These are phyloP conservation scores for Coelastrella sp. DNA, from an alignment of 139 green algal genomes.

Conservation along the genomic window DNA sequence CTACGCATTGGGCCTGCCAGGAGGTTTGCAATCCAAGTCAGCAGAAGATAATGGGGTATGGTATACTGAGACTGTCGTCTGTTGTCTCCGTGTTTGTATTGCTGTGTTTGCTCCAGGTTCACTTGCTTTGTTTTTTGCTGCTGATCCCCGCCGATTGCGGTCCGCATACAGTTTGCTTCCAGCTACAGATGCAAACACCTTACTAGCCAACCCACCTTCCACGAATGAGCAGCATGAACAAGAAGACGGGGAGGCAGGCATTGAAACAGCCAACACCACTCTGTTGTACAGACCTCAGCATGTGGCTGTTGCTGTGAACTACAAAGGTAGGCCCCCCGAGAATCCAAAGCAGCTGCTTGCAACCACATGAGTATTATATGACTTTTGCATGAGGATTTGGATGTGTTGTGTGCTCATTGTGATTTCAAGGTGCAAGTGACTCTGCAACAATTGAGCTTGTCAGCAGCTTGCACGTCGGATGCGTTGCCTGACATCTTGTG, in stretches of 20 bases:
- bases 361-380: too few species aligned
- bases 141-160: slow-evolving; percentile 27
- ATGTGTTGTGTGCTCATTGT: too few species aligned
- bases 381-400: too few species aligned
- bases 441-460: too few species aligned
- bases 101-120: slow-evolving; percentile 13
- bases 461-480: too few species aligned
- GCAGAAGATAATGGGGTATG: too few species aligned
- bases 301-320: not conserved
- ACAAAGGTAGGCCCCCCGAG: slow-evolving; percentile 1
- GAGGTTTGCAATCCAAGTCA: too few species aligned
- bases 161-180: slow-evolving; percentile 27
- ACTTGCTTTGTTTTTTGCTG: slow-evolving; percentile 44
- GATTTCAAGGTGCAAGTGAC: too few species aligned
- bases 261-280: not conserved
- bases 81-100: not conserved
- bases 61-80: too few species aligned
- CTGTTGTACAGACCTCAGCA: slow-evolving; percentile 12
- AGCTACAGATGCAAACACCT: not conserved
- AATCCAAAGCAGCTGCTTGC: too few species aligned
- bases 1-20: too few species aligned
- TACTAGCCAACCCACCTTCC: slow-evolving; percentile 3
- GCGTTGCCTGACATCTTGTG: too few species aligned
- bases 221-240: not conserved
- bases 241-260: not conserved